Evolutionary conservation across 106 monocot species (phyloP).

Genomic region (Apostasia ramifera): DNA sequence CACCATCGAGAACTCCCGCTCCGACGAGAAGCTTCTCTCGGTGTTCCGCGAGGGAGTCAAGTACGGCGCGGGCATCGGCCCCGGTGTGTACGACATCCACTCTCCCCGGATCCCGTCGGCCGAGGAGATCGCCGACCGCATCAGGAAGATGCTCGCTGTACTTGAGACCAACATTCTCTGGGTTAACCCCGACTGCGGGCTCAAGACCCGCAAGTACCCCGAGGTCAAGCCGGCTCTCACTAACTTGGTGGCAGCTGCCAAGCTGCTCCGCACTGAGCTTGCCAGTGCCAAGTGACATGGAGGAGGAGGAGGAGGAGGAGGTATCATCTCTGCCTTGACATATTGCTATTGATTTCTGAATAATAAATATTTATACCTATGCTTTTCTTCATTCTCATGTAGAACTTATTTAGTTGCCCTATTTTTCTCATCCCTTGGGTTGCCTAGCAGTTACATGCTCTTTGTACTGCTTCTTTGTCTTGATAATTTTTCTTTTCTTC

Average conservation of each 20-base stretch:
- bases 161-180: conserved; percentile 24
- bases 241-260: conserved; percentile 20
- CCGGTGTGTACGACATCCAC: conserved; percentile 27
- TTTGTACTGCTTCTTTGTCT: too few species aligned
- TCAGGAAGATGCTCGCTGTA: conserved; percentile 25
- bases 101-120: conserved; percentile 24
- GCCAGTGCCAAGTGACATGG: conserved; percentile 32
- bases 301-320: conserved; percentile 58
- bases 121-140: conserved; percentile 22
- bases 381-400: too few species aligned
- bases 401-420: too few species aligned
- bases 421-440: too few species aligned
- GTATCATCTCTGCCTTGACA: too few species aligned
- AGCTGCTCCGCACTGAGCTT: conserved; percentile 19
- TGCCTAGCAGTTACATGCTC: too few species aligned
- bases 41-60: conserved; percentile 22
- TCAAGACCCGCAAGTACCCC: conserved; percentile 24
- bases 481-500: too few species aligned
- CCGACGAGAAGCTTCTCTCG: conserved; percentile 20
- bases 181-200: conserved; percentile 26
- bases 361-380: too few species aligned
- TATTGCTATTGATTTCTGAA: too few species aligned
- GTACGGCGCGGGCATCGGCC: conserved; percentile 23
- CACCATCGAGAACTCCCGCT: conserved; percentile 26
- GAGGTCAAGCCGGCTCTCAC: conserved; percentile 26